Percentiles rank a stretch among this genome's conserved stretches.
Conservation (phyloP, 2,329 filamentous ascomycete genomes). For the Drechslerella coelobrocha region DNA sequence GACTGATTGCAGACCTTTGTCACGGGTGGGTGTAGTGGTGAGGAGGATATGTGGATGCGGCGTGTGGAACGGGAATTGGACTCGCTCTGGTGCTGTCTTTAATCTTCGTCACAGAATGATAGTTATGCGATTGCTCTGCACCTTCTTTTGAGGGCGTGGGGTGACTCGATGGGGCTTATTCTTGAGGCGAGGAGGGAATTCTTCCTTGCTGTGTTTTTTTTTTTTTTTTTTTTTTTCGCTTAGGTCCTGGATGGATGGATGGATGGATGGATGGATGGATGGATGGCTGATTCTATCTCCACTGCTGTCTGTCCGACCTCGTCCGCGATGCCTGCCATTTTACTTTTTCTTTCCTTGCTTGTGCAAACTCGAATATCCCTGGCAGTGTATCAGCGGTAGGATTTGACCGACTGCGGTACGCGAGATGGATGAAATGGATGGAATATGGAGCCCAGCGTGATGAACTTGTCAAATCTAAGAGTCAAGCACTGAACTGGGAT, state of each 20-base stretch:
- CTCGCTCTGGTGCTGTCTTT: constrained; percentile 56
- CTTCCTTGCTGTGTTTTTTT: constrained; percentile 1
- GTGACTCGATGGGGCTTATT: constrained; percentile 99
- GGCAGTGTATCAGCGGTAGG: constrained; percentile 60
- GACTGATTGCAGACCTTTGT: constrained; percentile 56
- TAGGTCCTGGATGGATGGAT: constrained; percentile 73
- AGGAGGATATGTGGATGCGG: constrained; percentile 58
- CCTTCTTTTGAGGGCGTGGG: constrained; percentile 58
- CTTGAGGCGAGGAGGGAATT: constrained; percentile 85
- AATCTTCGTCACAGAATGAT: constrained; percentile 83
- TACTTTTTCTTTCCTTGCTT: constrained; percentile 58
- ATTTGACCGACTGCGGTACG: background rate
- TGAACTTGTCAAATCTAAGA: constrained; percentile 88
- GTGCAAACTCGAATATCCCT: constrained; percentile 53
- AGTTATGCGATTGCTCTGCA: constrained; percentile 95
- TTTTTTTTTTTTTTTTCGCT: constrained; percentile 60
- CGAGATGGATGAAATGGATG: background rate
- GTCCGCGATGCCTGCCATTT: constrained; percentile 32
- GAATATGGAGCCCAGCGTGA: constrained; percentile 66
- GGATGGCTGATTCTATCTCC: too few species aligned
- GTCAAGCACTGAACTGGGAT: constrained; percentile 85
- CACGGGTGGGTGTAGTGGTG: constrained; percentile 52
- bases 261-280: too few species aligned
- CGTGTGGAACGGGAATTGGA: constrained; percentile 44
- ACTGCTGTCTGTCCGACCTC: too few species aligned